phyloP scores from a whole-genome alignment of 192 early-diverging fungal genomes.

The Coemansia sp. region DNA sequence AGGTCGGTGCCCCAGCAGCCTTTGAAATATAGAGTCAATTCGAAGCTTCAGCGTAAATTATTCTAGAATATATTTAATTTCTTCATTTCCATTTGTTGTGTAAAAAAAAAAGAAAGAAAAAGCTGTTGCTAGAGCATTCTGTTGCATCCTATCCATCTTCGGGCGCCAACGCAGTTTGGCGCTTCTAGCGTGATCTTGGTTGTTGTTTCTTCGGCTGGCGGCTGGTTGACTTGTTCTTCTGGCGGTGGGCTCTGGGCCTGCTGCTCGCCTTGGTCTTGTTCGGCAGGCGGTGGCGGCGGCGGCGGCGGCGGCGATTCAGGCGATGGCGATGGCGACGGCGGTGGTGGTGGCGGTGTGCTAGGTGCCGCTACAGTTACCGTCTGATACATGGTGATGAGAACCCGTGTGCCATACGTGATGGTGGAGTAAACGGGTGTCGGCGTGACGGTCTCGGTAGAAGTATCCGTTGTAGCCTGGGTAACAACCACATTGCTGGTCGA shows the following conservation, averaged over 20 bases:
- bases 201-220: background rate
- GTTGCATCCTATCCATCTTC: conserved; percentile 4
- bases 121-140: background rate
- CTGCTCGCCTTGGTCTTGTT: background rate
- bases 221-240: background rate
- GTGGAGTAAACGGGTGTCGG: background rate
- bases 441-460: conserved; percentile 3
- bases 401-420: background rate
- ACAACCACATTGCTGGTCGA: background rate
- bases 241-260: background rate
- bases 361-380: background rate
- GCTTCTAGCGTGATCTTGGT: background rate
- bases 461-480: background rate
- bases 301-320: background rate
- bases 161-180: background rate
- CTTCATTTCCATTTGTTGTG: background rate
- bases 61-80: conserved; percentile 1
- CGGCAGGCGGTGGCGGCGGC: background rate
- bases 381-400: background rate
- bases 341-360: background rate
- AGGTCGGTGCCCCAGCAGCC: background rate
- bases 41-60: conserved; percentile 15
- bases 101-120: too few relatives aligned
- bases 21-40: background rate
- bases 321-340: background rate